These are phyloP conservation scores for Albatrellus ellisii DNA, from an alignment of 768 basidiomycete species.

Conservation along the genomic window DNA sequence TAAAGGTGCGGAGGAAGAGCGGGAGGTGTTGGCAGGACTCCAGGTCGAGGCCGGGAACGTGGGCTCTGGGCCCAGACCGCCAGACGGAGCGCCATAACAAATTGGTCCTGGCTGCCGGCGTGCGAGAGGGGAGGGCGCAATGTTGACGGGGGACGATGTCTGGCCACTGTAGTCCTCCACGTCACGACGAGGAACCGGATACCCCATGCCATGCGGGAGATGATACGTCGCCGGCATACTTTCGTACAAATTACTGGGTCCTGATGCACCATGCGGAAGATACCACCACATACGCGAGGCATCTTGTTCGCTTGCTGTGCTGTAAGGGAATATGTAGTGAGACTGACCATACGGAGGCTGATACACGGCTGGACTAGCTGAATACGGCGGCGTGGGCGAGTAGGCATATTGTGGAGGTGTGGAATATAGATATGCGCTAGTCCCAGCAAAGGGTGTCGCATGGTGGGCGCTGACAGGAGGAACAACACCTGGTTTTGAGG, in stretches of 20 bases:
- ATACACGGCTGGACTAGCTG: slow-evolving; percentile 23
- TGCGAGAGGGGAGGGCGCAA: not conserved
- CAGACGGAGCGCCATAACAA: not conserved
- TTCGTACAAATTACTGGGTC: slow-evolving; percentile 16
- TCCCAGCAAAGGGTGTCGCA: slow-evolving; percentile 15
- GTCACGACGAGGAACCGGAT: slow-evolving; percentile 13
- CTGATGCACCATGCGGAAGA: slow-evolving; percentile 16
- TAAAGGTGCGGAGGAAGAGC: not conserved
- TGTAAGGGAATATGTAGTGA: slow-evolving; percentile 21
- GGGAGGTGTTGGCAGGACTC: not conserved
- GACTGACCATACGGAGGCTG: slow-evolving; percentile 25
- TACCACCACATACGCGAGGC: slow-evolving; percentile 45
- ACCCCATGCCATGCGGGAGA: slow-evolving; percentile 20
- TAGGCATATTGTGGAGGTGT: slow-evolving; percentile 25
- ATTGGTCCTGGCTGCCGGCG: not conserved
- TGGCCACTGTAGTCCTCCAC: slow-evolving; percentile 8
- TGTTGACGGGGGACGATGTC: not conserved
- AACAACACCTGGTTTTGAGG: not conserved
- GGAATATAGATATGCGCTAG: slow-evolving; percentile 17
- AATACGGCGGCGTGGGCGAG: slow-evolving; percentile 22
- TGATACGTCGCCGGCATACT: slow-evolving; percentile 20
- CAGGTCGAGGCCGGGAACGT: not conserved
- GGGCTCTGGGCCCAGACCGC: not conserved
- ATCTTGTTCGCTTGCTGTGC: slow-evolving; percentile 22
- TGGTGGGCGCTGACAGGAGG: slow-evolving; percentile 10